phyloP scores from a whole-genome alignment of 148 eudicot genomes.

The Amaranthus hypochondriacus region DNA sequence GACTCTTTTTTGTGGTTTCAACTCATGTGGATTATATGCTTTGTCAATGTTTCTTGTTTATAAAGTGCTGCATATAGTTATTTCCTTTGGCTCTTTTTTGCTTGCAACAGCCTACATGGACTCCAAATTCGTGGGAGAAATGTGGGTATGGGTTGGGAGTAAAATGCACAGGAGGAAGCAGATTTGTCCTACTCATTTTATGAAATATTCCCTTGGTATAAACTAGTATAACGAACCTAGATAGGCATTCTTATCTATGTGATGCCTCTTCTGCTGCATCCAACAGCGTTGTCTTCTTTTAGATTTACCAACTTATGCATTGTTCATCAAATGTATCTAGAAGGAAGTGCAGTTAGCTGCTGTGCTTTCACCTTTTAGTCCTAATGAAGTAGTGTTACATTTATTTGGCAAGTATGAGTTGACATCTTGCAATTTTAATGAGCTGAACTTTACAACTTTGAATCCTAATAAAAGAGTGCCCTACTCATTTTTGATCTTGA shows the following conservation, averaged over 20 bases:
- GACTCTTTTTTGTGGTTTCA: slow-evolving; percentile 1
- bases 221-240: not conserved
- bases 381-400: not conserved
- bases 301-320: not conserved
- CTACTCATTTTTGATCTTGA: not conserved
- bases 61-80: not conserved
- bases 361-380: not conserved
- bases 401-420: not conserved
- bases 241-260: not conserved
- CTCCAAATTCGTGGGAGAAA: too few species aligned
- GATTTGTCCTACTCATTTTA: not conserved
- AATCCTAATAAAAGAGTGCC: too few species aligned
- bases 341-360: not conserved
- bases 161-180: not conserved
- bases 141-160: too few species aligned
- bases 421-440: not conserved
- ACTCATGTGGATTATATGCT: not conserved
- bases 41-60: not conserved
- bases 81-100: not conserved
- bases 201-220: not conserved
- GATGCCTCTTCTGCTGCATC: not conserved
- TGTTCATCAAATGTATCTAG: not conserved
- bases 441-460: not conserved
- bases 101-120: too few species aligned
- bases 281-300: not conserved